Conservation (phyloP, 176 grass and related monocot genomes). For the Eragrostis curvula region DNA sequence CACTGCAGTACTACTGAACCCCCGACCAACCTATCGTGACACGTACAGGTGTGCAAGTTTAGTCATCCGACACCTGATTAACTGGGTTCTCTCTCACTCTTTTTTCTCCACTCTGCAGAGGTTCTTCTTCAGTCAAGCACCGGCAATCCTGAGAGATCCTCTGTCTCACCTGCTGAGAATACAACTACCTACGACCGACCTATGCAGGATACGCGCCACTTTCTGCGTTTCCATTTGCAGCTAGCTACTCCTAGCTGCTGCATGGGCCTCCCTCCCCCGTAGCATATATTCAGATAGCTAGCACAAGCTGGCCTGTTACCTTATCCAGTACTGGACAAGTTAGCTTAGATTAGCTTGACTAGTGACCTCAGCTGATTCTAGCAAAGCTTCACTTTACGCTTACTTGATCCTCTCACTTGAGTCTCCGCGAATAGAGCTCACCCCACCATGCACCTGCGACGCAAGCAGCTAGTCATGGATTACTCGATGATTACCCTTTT, state of each 20-base stretch:
- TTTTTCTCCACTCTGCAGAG: too few species aligned
- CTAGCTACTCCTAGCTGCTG: not conserved
- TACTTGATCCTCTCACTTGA: constrained; percentile 19
- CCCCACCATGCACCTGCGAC: not conserved
- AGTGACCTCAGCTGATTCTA: not conserved
- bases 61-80: too few species aligned
- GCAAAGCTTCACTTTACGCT: constrained; percentile 39
- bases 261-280: not conserved
- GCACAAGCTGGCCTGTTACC: not conserved
- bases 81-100: too few species aligned
- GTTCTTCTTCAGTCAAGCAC: too few species aligned
- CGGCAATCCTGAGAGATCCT: too few species aligned
- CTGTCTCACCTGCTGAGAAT: too few species aligned
- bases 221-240: not conserved
- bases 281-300: not conserved
- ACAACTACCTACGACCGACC: too few species aligned
- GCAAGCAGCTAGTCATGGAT: too few species aligned
- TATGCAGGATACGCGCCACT: too few species aligned
- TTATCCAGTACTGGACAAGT: not conserved
- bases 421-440: not conserved
- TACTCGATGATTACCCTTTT: constrained; percentile 2
- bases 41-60: too few species aligned
- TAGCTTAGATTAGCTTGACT: not conserved
- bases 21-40: too few species aligned
- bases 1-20: too few species aligned